These are phyloP conservation scores for Fraxinus latifolia DNA, from an alignment of 305 asterid species.

Conservation along the genomic window DNA sequence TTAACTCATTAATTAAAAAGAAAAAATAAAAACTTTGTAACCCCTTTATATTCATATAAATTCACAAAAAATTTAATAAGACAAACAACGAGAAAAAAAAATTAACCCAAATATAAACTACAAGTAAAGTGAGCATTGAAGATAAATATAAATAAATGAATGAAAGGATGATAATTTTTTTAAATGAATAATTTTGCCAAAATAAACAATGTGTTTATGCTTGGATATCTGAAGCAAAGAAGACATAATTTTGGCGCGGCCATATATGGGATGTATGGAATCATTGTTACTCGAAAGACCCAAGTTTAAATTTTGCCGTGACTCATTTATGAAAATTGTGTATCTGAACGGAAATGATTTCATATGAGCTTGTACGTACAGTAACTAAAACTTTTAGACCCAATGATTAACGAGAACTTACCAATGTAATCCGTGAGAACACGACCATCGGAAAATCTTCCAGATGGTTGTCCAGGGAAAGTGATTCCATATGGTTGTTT, in stretches of 20 bases:
- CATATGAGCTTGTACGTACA: neutral
- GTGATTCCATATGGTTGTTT: conserved; percentile 57
- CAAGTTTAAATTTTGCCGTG: neutral
- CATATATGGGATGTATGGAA: neutral
- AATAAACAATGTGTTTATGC: neutral
- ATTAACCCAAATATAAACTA: neutral
- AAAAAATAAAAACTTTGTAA: neutral
- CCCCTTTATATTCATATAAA: neutral
- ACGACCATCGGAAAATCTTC: conserved; percentile 65
- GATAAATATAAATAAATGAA: neutral
- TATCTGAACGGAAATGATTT: neutral
- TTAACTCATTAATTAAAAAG: neutral
- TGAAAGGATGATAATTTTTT: neutral
- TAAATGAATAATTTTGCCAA: neutral
- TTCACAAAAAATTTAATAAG: neutral
- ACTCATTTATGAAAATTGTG: neutral
- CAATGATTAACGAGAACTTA: neutral
- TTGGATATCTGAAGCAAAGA: neutral
- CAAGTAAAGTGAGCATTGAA: neutral
- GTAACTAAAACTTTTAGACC: neutral
- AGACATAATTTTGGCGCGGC: neutral
- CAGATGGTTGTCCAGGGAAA: conserved; percentile 66
- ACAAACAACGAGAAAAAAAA: neutral
- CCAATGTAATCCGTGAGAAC: conserved; percentile 62
- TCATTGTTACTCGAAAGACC: neutral